phyloP scores from a whole-genome alignment of 2,329 filamentous ascomycete species.

The Apiospora hydei region DNA sequence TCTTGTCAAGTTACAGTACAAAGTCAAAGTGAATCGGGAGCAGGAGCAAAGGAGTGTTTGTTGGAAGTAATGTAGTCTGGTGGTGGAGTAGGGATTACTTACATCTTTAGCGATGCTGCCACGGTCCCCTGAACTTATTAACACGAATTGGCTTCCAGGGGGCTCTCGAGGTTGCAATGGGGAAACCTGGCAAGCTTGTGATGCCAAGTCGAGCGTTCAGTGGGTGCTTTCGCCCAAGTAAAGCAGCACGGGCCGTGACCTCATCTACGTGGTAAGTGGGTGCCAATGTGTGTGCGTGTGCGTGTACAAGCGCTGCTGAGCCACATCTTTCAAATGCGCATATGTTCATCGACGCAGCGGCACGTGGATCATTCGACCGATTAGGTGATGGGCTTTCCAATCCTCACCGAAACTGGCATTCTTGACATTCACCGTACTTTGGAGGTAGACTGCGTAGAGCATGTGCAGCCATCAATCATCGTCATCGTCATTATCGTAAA shows the following conservation, averaged over 20 bases:
- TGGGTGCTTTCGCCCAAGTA: constrained; percentile 1
- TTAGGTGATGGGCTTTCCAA: neutral
- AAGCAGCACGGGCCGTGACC: constrained; percentile 21
- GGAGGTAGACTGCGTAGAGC: neutral
- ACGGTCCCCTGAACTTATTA: constrained; percentile 12
- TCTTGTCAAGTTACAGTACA: neutral
- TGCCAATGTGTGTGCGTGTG: neutral
- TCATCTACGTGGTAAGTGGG: neutral
- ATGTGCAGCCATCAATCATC: neutral
- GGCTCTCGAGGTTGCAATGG: constrained; percentile 3
- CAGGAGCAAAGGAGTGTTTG: neutral
- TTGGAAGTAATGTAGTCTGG: neutral
- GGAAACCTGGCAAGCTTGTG: constrained; percentile 22
- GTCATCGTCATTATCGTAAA: neutral
- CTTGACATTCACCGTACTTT: neutral
- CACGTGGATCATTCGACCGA: constrained; percentile 3
- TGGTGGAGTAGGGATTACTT: constrained; percentile 6
- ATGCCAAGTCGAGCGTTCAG: constrained; percentile 14
- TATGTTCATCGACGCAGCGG: neutral
- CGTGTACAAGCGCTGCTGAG: neutral
- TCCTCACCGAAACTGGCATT: neutral
- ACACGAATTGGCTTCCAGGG: constrained; percentile 20
- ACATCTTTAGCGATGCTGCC: constrained; percentile 1
- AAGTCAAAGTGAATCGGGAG: neutral
- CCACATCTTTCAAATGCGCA: constrained; percentile 1